phyloP scores from a whole-genome alignment of 106 monocot species.

The Chionographis japonica region DNA sequence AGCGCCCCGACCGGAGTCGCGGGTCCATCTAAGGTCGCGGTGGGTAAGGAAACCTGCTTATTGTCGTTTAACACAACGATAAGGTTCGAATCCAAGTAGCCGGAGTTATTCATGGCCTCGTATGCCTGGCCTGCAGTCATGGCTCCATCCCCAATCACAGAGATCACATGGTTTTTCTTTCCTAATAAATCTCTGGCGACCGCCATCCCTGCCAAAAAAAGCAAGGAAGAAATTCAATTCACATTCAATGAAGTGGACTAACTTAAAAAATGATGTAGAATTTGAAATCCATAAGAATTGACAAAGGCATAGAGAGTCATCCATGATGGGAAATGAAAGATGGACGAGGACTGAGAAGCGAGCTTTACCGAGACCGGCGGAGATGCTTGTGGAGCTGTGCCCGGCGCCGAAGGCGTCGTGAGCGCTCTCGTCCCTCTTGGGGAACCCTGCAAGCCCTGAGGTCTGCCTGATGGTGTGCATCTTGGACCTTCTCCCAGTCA shows the following conservation, averaged over 20 bases:
- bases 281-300: too few relatives aligned
- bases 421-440: conserved; percentile 80
- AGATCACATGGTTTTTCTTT: conserved; percentile 73
- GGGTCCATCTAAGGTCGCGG: conserved; percentile 85
- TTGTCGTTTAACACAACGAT: conserved; percentile 84
- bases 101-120: conserved; percentile 91
- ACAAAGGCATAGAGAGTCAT: not conserved
- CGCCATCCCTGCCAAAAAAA: conserved; percentile 61
- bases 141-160: conserved; percentile 90
- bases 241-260: not conserved
- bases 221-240: not conserved
- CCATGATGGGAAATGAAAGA: too few relatives aligned
- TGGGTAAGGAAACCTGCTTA: conserved; percentile 83
- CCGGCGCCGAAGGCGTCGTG: conserved; percentile 87
- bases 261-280: too few relatives aligned
- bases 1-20: conserved; percentile 75
- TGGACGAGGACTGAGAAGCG: not conserved
- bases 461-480: conserved; percentile 88
- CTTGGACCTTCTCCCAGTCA: conserved; percentile 72
- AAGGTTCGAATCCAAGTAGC: conserved; percentile 69
- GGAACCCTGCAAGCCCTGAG: conserved; percentile 75
- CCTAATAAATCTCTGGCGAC: conserved; percentile 74
- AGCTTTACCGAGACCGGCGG: conserved; percentile 68
- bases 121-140: conserved; percentile 95
- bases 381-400: conserved; percentile 92